These are phyloP conservation scores for Aspergillus uvarum DNA, from an alignment of 2,329 filamentous ascomycete species.

Conservation along the genomic window DNA sequence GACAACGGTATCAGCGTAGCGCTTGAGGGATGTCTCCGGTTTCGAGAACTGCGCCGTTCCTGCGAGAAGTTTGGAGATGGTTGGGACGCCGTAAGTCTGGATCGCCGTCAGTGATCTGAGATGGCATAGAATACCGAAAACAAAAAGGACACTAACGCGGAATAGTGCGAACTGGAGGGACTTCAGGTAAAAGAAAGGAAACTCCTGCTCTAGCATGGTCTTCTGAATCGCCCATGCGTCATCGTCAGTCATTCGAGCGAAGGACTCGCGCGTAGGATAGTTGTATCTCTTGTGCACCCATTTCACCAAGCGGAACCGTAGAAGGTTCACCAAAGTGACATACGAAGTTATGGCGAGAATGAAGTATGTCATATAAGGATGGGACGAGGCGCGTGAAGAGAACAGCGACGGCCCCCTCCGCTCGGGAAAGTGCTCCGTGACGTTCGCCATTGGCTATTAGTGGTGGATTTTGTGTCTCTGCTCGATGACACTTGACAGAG, in stretches of 20 bases:
- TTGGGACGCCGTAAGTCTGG: slow-evolving; percentile 58
- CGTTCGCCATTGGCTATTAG: not conserved
- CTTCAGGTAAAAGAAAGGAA: slow-evolving; percentile 53
- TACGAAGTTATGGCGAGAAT: slow-evolving; percentile 27
- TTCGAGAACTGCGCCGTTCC: slow-evolving; percentile 52
- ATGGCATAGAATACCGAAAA: not conserved
- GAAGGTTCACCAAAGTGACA: slow-evolving; percentile 26
- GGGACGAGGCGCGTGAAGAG: slow-evolving; percentile 5
- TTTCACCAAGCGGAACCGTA: slow-evolving; percentile 37
- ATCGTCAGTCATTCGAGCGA: slow-evolving; percentile 55
- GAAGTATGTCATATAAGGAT: slow-evolving; percentile 24
- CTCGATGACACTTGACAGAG: not conserved
- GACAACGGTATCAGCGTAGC: slow-evolving; percentile 54
- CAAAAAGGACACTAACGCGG: slow-evolving; percentile 39
- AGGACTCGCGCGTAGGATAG: slow-evolving; percentile 47
- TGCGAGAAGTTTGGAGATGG: slow-evolving; percentile 52
- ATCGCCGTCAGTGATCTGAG: slow-evolving; percentile 3
- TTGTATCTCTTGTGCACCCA: slow-evolving; percentile 43
- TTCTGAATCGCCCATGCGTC: slow-evolving; percentile 54
- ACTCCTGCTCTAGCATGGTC: slow-evolving; percentile 52
- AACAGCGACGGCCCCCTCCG: not conserved
- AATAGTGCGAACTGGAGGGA: slow-evolving; percentile 61
- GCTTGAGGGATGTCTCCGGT: slow-evolving; percentile 50
- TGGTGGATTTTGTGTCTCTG: not conserved
- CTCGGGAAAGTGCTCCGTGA: not conserved